These are phyloP conservation scores for Podaxis rugospora DNA, from an alignment of 768 basidiomycete species.

Conservation along the genomic window DNA sequence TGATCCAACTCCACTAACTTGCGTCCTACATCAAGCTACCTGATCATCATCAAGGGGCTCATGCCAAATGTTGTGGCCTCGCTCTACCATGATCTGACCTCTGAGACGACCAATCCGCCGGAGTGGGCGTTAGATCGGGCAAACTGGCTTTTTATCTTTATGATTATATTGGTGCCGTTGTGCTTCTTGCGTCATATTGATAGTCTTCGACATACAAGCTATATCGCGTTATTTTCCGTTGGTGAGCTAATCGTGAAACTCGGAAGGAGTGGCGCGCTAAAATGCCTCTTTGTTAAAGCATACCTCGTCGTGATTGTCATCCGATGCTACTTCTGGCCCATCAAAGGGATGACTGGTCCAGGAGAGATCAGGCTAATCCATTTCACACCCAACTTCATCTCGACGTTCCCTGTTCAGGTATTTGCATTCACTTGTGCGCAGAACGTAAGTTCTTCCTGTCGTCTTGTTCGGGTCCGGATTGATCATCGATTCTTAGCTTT, in stretches of 20 bases:
- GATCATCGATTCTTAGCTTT: constrained; percentile 50
- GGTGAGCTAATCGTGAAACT: constrained; percentile 43
- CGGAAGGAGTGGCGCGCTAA: neutral
- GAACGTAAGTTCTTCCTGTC: constrained; percentile 54
- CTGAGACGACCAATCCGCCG: constrained; percentile 61
- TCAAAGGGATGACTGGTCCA: constrained; percentile 53
- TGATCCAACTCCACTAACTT: constrained; percentile 3
- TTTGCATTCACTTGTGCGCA: constrained; percentile 92
- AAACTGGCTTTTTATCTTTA: constrained; percentile 80
- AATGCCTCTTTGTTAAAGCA: constrained; percentile 31
- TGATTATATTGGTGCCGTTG: constrained; percentile 74
- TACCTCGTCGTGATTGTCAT: constrained; percentile 81
- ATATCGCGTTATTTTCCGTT: constrained; percentile 86
- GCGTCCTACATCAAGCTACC: constrained; percentile 46
- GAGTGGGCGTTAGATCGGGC: constrained; percentile 71
- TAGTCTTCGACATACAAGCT: constrained; percentile 86
- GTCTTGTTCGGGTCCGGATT: neutral
- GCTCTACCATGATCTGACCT: constrained; percentile 74
- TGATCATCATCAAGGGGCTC: constrained; percentile 90
- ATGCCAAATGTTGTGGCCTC: constrained; percentile 88
- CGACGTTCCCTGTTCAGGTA: constrained; percentile 90
- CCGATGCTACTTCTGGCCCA: constrained; percentile 71
- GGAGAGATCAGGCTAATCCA: constrained; percentile 72
- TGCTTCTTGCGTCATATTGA: constrained; percentile 81
- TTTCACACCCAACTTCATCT: constrained; percentile 73